These are phyloP conservation scores for Xylaria castorea DNA, from an alignment of 495 filamentous ascomycete genomes.

Conservation along the genomic window DNA sequence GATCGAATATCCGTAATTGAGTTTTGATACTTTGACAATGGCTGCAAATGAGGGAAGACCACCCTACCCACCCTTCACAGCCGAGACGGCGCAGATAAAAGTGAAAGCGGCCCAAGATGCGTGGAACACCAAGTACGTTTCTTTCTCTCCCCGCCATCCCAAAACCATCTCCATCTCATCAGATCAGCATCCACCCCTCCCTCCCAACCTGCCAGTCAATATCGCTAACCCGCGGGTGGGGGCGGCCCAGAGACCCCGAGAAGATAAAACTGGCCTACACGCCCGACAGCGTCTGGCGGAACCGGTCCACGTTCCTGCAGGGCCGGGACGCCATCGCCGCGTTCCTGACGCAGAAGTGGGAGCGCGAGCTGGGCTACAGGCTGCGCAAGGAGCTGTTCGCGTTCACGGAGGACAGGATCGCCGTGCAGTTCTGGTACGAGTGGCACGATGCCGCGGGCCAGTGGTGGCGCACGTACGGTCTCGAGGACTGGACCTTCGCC, in stretches of 20 bases:
- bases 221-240: not conserved
- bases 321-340: constrained; percentile 72
- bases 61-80: constrained; percentile 79
- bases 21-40: not conserved
- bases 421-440: constrained; percentile 94
- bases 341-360: constrained; percentile 82
- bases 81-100: constrained; percentile 73
- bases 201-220: too few species aligned
- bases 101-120: constrained; percentile 86
- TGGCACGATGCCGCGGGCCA: constrained; percentile 75
- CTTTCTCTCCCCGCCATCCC: too few species aligned
- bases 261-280: constrained; percentile 78
- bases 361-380: constrained; percentile 71
- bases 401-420: constrained; percentile 73
- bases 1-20: not conserved
- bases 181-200: not conserved
- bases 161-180: constrained; percentile 30
- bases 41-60: constrained; percentile 37
- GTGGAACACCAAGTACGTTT: constrained; percentile 78
- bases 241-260: constrained; percentile 63
- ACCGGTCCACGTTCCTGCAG: constrained; percentile 72
- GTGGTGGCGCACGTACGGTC: constrained; percentile 90
- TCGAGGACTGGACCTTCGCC: constrained; percentile 93
- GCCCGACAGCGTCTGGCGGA: constrained; percentile 80
- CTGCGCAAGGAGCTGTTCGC: constrained; percentile 90